Evolutionary conservation across 495 filamentous ascomycete species (phyloP).

Genomic region (Niebla homalea): DNA sequence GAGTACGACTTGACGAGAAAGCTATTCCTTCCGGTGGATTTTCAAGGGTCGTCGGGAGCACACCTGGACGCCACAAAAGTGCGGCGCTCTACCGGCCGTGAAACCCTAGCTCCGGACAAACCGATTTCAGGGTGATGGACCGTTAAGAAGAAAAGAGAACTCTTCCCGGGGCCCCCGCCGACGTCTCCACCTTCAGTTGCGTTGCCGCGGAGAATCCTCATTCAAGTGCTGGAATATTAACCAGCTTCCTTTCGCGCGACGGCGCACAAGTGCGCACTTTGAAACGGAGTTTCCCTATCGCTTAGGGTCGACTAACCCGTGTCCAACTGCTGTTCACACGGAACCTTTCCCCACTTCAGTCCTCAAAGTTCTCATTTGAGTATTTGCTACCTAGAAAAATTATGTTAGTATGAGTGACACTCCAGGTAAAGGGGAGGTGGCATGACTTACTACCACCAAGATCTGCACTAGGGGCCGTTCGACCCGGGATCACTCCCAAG

Average conservation of each 20-base stretch:
- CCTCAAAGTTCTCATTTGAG: conserved; percentile 62
- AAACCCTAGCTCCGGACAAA: conserved; percentile 21
- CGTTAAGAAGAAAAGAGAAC: conserved; percentile 60
- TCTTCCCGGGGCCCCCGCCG: conserved; percentile 49
- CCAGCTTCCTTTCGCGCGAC: conserved; percentile 54
- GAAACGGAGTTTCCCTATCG: conserved; percentile 52
- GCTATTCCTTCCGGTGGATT: conserved; percentile 54
- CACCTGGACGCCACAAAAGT: conserved; percentile 52
- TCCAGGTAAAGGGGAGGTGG: not conserved
- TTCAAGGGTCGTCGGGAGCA: conserved; percentile 55
- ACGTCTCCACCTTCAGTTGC: conserved; percentile 52
- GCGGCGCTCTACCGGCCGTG: conserved; percentile 41
- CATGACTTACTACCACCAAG: conserved; percentile 38
- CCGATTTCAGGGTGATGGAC: conserved; percentile 31
- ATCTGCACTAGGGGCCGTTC: conserved; percentile 59
- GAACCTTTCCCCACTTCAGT: conserved; percentile 62
- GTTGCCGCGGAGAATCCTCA: conserved; percentile 53
- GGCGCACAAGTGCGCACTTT: conserved; percentile 45
- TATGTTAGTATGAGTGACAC: not conserved
- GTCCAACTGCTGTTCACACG: conserved; percentile 57
- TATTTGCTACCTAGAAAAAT: conserved; percentile 40
- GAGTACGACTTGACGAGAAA: conserved; percentile 54
- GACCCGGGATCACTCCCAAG: conserved; percentile 52
- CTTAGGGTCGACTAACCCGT: conserved; percentile 58
- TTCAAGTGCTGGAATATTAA: conserved; percentile 58